Conservation (phyloP, 306 rosid genomes). For the Vicia faba region DNA sequence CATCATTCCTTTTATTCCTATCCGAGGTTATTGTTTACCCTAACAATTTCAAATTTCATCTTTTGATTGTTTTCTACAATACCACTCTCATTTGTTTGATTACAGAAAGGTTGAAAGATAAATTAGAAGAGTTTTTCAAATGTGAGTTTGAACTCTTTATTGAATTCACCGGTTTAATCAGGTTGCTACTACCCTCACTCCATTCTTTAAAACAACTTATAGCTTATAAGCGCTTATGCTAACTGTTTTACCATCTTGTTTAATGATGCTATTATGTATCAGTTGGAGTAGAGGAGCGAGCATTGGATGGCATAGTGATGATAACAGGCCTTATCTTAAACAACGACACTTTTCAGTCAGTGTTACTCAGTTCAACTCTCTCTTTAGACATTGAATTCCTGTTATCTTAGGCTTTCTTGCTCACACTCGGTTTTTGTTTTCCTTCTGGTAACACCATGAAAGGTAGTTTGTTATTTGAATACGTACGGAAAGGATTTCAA, state of each 20-base stretch:
- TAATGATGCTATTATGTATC: constrained; percentile 12
- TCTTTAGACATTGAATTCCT: constrained; percentile 12
- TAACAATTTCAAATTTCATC: background rate
- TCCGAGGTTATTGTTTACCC: constrained; percentile 52
- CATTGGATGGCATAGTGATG: constrained; percentile 99
- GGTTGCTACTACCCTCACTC: constrained; percentile 46
- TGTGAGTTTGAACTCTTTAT: constrained; percentile 77
- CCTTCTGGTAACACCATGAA: constrained; percentile 39
- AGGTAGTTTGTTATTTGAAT: constrained; percentile 91
- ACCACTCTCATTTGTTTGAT: background rate
- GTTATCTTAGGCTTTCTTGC: constrained; percentile 2
- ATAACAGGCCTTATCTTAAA: constrained; percentile 80
- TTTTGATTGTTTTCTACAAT: background rate
- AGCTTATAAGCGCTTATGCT: no score
- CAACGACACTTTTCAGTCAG: constrained; percentile 86
- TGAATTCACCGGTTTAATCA: constrained; percentile 93
- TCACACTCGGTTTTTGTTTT: constrained; percentile 35
- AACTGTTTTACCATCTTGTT: background rate
- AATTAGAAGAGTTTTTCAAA: constrained; percentile 78
- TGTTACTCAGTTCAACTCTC: constrained; percentile 26
- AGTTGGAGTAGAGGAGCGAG: constrained; percentile 87
- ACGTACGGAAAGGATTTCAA: constrained; percentile 68
- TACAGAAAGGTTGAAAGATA: constrained; percentile 88
- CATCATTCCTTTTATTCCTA: constrained; percentile 75
- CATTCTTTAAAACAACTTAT: background rate